A percentile compares a stretch with the other conserved stretches of the same genome.
These are phyloP conservation scores for Scutellaria minor DNA, from an alignment of 257 asterid species.

Conservation along the genomic window DNA sequence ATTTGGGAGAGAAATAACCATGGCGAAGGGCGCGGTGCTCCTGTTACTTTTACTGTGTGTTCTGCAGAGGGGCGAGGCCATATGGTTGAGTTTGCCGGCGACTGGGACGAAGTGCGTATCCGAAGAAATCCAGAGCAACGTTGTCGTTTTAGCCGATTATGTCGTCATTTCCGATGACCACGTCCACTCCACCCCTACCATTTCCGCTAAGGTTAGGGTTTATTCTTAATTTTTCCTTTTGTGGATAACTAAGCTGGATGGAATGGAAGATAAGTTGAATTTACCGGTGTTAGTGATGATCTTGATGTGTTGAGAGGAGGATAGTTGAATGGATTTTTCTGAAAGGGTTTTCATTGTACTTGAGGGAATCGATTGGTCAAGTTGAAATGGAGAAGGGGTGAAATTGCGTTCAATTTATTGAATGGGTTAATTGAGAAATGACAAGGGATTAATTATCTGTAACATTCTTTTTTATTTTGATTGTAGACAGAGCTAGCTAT, in stretches of 20 bases:
- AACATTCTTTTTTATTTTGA: neutral
- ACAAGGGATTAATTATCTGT: neutral
- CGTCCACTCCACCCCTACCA: conserved; percentile 60
- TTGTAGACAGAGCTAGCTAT: conserved; percentile 18
- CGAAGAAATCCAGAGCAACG: conserved; percentile 86
- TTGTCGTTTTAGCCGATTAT: conserved; percentile 85
- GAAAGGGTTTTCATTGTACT: neutral
- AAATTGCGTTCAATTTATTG: conserved; percentile 1
- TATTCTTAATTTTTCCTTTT: neutral
- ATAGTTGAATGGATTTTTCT: neutral
- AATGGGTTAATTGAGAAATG: neutral
- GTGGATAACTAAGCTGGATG: conserved; percentile 10
- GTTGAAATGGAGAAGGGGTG: conserved; percentile 1
- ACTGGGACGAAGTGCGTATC: conserved; percentile 83
- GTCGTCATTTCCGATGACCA: conserved; percentile 78
- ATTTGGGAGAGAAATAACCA: conserved; percentile 26
- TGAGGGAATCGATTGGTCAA: neutral
- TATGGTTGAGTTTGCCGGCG: conserved; percentile 81
- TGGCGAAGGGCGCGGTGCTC: conserved; percentile 49
- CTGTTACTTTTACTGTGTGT: conserved; percentile 42
- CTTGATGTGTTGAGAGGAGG: conserved; percentile 8
- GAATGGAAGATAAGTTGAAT: conserved; percentile 5
- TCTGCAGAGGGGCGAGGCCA: conserved; percentile 50
- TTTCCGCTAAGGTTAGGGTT: conserved; percentile 73
- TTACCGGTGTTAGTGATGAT: neutral